phyloP scores from a whole-genome alignment of 2,329 filamentous ascomycete species.

The Lecanosticta acicola region DNA sequence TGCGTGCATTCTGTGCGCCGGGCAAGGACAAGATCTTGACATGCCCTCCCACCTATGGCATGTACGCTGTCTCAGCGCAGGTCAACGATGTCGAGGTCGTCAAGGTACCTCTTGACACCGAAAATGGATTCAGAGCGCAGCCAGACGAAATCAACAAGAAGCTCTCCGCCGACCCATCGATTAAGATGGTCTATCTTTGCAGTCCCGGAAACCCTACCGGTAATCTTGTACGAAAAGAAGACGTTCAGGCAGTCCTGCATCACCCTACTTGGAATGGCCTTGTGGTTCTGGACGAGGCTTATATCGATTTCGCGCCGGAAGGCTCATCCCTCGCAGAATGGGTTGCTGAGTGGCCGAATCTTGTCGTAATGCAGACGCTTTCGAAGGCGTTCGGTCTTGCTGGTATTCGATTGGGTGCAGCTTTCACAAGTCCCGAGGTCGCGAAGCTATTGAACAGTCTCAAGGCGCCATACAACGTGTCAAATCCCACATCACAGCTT shows the following conservation, averaged over 20 bases:
- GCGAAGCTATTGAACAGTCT: slow-evolving; percentile 79
- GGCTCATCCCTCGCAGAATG: slow-evolving; percentile 80
- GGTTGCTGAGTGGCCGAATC: slow-evolving; percentile 87
- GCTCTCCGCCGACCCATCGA: slow-evolving; percentile 57
- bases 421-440: slow-evolving; percentile 70
- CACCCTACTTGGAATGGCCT: slow-evolving; percentile 94
- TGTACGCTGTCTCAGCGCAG: slow-evolving; percentile 92
- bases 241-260: slow-evolving; percentile 67
- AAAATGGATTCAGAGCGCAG: slow-evolving; percentile 69
- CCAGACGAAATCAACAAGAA: slow-evolving; percentile 60
- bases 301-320: slow-evolving; percentile 85
- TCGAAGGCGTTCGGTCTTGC: slow-evolving; percentile 96
- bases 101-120: slow-evolving; percentile 72
- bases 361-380: slow-evolving; percentile 97
- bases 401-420: slow-evolving; percentile 82
- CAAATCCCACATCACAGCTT: slow-evolving; percentile 77
- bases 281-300: slow-evolving; percentile 90
- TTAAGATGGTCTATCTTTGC: slow-evolving; percentile 91
- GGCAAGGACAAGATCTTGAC: slow-evolving; percentile 85
- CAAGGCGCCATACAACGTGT: slow-evolving; percentile 95
- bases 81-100: slow-evolving; percentile 87
- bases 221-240: slow-evolving; percentile 66
- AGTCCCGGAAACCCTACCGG: slow-evolving; percentile 94
- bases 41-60: slow-evolving; percentile 95
- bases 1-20: slow-evolving; percentile 88